Percentiles rank a stretch among this genome's conserved stretches.
phyloP scores from a whole-genome alignment of 2,329 filamentous ascomycete genomes.

The Leptodontidium sp. region DNA sequence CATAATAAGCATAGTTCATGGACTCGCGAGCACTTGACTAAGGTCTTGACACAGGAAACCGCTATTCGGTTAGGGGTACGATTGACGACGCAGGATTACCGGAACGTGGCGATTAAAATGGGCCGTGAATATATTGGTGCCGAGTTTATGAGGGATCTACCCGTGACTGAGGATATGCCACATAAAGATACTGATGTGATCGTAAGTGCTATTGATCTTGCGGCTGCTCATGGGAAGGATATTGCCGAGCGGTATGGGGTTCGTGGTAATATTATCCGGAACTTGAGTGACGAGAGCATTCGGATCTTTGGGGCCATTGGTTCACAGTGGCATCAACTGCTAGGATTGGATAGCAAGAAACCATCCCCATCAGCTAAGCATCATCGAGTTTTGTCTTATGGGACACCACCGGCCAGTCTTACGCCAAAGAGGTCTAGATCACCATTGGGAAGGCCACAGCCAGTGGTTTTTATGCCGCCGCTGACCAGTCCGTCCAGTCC shows the following conservation, averaged over 20 bases:
- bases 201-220: background rate
- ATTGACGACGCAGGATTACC: background rate
- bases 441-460: too few species aligned
- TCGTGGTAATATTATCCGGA: too few species aligned
- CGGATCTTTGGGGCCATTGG: background rate
- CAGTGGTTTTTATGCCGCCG: too few species aligned
- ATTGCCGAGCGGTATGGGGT: too few species aligned
- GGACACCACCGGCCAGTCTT: too few species aligned
- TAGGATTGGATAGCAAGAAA: background rate
- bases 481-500: too few species aligned
- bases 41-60: background rate
- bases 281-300: too few species aligned
- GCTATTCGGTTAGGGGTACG: background rate
- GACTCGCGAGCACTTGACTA: background rate
- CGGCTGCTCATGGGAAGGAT: background rate
- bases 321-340: background rate
- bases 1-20: background rate
- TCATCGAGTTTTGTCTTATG: slow-evolving; percentile 1
- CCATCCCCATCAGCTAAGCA: background rate
- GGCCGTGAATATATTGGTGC: too few species aligned
- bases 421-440: too few species aligned
- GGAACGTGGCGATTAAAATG: too few species aligned
- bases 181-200: background rate
- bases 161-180: background rate
- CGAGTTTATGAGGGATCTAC: background rate